Evolutionary conservation across 1,139 yeast genomes (phyloP).

Genomic region (Candida albicans): DNA sequence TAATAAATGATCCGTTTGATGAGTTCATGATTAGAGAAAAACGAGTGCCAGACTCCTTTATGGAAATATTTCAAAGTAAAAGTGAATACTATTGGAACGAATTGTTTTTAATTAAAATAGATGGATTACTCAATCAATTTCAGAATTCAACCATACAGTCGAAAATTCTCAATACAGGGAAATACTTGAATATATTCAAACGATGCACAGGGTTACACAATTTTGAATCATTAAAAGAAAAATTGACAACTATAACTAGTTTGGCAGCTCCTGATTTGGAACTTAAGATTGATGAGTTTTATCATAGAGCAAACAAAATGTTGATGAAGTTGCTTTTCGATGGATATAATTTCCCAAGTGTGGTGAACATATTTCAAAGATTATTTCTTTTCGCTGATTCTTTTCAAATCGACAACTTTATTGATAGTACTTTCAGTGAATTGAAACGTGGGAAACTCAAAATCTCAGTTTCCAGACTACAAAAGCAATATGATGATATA

Average conservation of each 20-base stretch:
- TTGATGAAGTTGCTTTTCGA: slow-evolving; percentile 58
- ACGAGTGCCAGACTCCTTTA: slow-evolving; percentile 28
- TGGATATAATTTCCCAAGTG: slow-evolving; percentile 55
- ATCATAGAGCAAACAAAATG: slow-evolving; percentile 64
- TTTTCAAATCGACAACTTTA: slow-evolving; percentile 49
- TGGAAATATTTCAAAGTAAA: slow-evolving; percentile 45
- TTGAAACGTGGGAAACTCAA: slow-evolving; percentile 34
- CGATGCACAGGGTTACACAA: slow-evolving; percentile 51
- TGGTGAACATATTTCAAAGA: slow-evolving; percentile 51
- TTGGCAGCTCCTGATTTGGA: slow-evolving; percentile 62
- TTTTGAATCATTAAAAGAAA: slow-evolving; percentile 31
- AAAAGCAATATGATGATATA: slow-evolving; percentile 24
- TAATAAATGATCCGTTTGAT: slow-evolving; percentile 72
- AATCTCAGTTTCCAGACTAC: slow-evolving; percentile 31
- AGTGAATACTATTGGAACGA: slow-evolving; percentile 88
- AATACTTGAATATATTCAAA: slow-evolving; percentile 71
- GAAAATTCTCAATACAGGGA: slow-evolving; percentile 80
- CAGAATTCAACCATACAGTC: slow-evolving; percentile 53
- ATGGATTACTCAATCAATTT: slow-evolving; percentile 74
- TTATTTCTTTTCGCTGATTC: slow-evolving; percentile 53
- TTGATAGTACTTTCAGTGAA: slow-evolving; percentile 34
- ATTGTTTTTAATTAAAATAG: slow-evolving; percentile 70
- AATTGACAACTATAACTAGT: slow-evolving; percentile 28
- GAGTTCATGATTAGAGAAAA: slow-evolving; percentile 73
- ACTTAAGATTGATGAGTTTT: slow-evolving; percentile 61